A percentile compares a stretch with the other conserved stretches of the same genome.
phyloP scores from a whole-genome alignment of 1,284 basidiomycete genomes.

The Sporisorium exsertum region DNA sequence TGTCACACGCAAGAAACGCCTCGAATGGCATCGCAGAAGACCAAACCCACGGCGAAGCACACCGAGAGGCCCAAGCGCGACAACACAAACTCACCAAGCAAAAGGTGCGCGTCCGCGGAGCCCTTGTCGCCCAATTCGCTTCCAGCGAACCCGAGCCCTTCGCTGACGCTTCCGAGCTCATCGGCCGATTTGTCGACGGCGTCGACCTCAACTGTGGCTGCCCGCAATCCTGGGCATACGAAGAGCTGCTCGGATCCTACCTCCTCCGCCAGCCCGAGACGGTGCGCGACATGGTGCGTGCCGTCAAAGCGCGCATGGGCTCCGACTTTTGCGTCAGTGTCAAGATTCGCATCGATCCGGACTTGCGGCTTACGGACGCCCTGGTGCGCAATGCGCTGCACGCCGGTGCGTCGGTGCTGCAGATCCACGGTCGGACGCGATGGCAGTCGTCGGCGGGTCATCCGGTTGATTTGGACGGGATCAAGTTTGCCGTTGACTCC shows the following conservation, averaged over 20 bases:
- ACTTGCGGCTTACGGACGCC: slow-evolving; percentile 72
- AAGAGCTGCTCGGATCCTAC: slow-evolving; percentile 75
- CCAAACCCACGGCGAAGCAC: slow-evolving; percentile 17
- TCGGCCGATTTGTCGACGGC: slow-evolving; percentile 73
- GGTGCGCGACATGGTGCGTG: slow-evolving; percentile 74
- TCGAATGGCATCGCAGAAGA: background rate
- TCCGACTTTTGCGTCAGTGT: slow-evolving; percentile 74
- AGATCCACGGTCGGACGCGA: slow-evolving; percentile 75
- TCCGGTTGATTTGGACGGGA: slow-evolving; percentile 73
- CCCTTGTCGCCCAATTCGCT: slow-evolving; percentile 75
- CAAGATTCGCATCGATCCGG: slow-evolving; percentile 75
- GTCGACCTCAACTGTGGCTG: slow-evolving; percentile 75
- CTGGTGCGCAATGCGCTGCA: slow-evolving; percentile 72
- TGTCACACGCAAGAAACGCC: background rate
- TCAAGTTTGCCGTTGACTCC: slow-evolving; percentile 73
- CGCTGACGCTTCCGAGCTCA: slow-evolving; percentile 74
- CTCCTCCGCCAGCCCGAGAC: slow-evolving; percentile 74
- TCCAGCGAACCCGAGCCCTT: slow-evolving; percentile 72
- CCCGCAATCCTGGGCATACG: slow-evolving; percentile 67
- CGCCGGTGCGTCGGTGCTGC: slow-evolving; percentile 72
- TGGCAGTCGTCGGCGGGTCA: slow-evolving; percentile 73
- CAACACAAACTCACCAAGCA: slow-evolving; percentile 14
- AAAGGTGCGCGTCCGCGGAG: slow-evolving; percentile 71
- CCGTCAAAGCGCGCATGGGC: slow-evolving; percentile 73
- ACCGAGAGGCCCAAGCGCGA: slow-evolving; percentile 18